Percentiles rank a stretch among this genome's conserved stretches.
These are phyloP conservation scores for Canavalia gladiata DNA, from an alignment of 306 rosid species.

Conservation along the genomic window DNA sequence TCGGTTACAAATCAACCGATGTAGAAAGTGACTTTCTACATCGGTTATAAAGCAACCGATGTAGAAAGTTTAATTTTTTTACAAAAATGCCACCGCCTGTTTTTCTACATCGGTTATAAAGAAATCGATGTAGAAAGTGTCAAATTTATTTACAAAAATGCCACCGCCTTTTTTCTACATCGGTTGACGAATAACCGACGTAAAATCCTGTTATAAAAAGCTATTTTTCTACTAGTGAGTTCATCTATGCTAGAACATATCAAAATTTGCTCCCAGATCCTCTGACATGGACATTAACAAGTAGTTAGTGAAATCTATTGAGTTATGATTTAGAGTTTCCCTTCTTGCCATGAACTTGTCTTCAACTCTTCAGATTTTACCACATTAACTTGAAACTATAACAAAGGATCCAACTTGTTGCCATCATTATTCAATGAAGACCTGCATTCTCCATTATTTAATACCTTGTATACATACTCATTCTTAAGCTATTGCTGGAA, in stretches of 20 bases:
- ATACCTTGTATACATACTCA: conserved; percentile 62
- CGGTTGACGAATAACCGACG: too few species aligned
- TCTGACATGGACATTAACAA: conserved; percentile 79
- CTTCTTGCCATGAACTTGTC: conserved; percentile 59
- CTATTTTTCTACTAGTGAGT: too few species aligned
- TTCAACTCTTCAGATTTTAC: conserved; percentile 71
- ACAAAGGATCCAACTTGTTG: conserved; percentile 62
- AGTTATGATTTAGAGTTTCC: conserved; percentile 52
- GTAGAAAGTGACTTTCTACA: too few species aligned
- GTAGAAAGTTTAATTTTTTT: too few species aligned
- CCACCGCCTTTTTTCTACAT: too few species aligned
- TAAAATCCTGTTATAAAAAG: too few species aligned
- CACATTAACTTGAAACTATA: conserved; percentile 65
- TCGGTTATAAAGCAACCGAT: too few species aligned
- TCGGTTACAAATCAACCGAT: too few species aligned
- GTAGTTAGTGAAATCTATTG: conserved; percentile 74
- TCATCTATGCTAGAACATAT: conserved; percentile 76
- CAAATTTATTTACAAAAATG: too few species aligned
- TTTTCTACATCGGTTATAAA: too few species aligned
- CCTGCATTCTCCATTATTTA: conserved; percentile 60
- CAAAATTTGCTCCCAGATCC: conserved; percentile 79
- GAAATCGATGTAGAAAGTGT: too few species aligned
- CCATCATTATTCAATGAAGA: conserved; percentile 60
- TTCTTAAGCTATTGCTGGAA: conserved; percentile 75
- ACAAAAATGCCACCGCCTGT: too few species aligned